Percentiles rank a stretch among this genome's conserved stretches.
Evolutionary conservation across 768 basidiomycete genomes (phyloP).

Genomic region (Megacollybia marginata): DNA sequence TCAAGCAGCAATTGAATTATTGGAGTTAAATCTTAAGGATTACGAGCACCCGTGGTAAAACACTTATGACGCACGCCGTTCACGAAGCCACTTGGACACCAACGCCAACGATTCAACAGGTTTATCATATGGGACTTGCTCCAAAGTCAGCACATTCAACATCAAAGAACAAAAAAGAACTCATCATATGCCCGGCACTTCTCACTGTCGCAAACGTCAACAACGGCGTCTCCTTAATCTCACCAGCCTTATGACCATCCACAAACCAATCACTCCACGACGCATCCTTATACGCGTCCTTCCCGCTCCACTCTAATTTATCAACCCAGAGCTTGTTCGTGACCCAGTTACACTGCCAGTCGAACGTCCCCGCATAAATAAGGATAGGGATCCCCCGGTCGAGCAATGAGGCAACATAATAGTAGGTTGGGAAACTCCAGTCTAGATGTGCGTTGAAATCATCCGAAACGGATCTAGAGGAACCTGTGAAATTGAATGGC

Average conservation of each 20-base stretch:
- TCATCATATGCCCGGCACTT: constrained; percentile 50
- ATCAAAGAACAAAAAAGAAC: constrained; percentile 6
- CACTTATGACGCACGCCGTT: too few relatives aligned
- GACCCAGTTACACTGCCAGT: constrained; percentile 77
- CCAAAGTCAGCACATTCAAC: constrained; percentile 1
- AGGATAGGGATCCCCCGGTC: constrained; percentile 72
- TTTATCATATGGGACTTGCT: constrained; percentile 41
- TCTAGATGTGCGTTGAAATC: constrained; percentile 48
- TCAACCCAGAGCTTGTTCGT: constrained; percentile 75
- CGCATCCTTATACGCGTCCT: constrained; percentile 37
- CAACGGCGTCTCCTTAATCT: constrained; percentile 28
- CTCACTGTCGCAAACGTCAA: constrained; percentile 32
- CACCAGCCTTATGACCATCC: constrained; percentile 26
- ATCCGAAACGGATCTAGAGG: constrained; percentile 41
- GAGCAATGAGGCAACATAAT: constrained; percentile 63
- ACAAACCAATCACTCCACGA: constrained; percentile 52
- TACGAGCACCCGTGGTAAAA: too few relatives aligned
- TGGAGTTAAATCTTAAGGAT: too few relatives aligned
- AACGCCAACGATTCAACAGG: constrained; percentile 41
- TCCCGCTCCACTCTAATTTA: constrained; percentile 64
- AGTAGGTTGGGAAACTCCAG: constrained; percentile 17
- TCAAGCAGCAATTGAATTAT: too few relatives aligned
- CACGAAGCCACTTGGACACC: constrained; percentile 39
- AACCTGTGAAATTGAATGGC: constrained; percentile 48
- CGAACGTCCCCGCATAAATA: constrained; percentile 48